Conservation (phyloP, 2,329 filamentous ascomycete species). For the Hypoxylon sp. region DNA sequence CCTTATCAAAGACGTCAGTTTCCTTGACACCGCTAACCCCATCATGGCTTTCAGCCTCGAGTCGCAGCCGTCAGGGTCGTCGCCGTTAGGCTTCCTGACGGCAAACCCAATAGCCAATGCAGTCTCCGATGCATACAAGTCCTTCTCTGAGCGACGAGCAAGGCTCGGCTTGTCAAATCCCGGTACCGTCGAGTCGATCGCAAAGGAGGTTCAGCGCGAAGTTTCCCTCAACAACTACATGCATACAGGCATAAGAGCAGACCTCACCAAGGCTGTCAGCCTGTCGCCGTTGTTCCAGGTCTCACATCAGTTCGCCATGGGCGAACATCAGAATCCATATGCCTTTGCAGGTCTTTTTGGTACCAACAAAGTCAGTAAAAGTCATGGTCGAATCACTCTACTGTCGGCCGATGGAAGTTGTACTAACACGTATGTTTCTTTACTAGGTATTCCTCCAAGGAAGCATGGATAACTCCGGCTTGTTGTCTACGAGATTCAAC, state of each 20-base stretch:
- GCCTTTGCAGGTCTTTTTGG: slow-evolving; percentile 95
- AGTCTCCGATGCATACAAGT: slow-evolving; percentile 82
- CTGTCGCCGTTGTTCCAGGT: slow-evolving; percentile 95
- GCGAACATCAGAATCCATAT: slow-evolving; percentile 93
- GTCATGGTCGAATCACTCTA: slow-evolving; percentile 25
- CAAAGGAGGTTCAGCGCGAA: slow-evolving; percentile 94
- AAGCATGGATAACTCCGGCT: slow-evolving; percentile 92
- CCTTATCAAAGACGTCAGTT: slow-evolving; percentile 48
- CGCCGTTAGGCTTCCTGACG: slow-evolving; percentile 75
- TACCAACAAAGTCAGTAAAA: slow-evolving; percentile 82
- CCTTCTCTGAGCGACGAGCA: slow-evolving; percentile 87
- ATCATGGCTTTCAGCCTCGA: slow-evolving; percentile 66
- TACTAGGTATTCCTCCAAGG: slow-evolving; percentile 92
- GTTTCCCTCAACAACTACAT: slow-evolving; percentile 96
- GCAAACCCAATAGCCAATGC: slow-evolving; percentile 80
- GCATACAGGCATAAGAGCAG: slow-evolving; percentile 95
- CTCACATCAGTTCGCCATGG: slow-evolving; percentile 96
- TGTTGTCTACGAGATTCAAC: slow-evolving; percentile 91
- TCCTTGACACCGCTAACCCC: slow-evolving; percentile 48
- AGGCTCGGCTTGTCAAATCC: slow-evolving; percentile 92
- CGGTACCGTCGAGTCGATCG: slow-evolving; percentile 89
- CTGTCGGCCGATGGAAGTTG: slow-evolving; percentile 15
- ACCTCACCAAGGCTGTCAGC: slow-evolving; percentile 97
- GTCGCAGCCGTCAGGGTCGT: slow-evolving; percentile 54
- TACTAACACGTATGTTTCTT: slow-evolving; percentile 19